Conservation (phyloP, 2,329 filamentous ascomycete genomes). For the Penicillium sp. region DNA sequence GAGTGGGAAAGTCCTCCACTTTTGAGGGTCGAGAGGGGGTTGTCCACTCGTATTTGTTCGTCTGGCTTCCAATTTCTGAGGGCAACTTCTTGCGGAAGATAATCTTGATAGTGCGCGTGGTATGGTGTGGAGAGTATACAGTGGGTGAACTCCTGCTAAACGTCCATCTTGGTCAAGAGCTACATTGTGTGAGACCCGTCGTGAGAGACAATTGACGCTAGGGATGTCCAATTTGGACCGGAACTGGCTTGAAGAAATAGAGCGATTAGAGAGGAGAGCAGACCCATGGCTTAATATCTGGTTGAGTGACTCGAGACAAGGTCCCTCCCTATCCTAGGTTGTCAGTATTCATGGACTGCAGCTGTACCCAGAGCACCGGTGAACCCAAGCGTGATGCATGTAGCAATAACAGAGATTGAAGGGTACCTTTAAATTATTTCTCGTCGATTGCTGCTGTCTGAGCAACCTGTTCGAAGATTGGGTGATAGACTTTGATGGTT, state of each 20-base stretch:
- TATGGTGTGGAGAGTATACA: constrained; percentile 44
- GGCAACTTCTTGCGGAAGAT: constrained; percentile 30
- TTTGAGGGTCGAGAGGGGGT: no score
- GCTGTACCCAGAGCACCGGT: neutral
- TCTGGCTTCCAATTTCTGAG: constrained; percentile 1
- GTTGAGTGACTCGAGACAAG: neutral
- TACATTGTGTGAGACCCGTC: constrained; percentile 17
- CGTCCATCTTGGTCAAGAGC: constrained; percentile 23
- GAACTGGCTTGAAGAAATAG: constrained; percentile 10
- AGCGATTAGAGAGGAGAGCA: neutral
- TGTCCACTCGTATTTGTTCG: neutral
- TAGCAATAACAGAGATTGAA: neutral
- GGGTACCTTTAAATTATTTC: constrained; percentile 5
- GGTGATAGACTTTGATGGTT: constrained; percentile 20
- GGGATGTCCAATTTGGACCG: constrained; percentile 25
- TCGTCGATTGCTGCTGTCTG: constrained; percentile 21
- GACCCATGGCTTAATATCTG: neutral
- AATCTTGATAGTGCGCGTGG: constrained; percentile 35
- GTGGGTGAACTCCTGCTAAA: constrained; percentile 28
- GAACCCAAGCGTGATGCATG: neutral
- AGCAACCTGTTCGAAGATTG: constrained; percentile 24
- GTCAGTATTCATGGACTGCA: neutral
- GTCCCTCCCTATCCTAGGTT: neutral
- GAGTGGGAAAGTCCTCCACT: constrained; percentile 46
- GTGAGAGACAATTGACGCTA: constrained; percentile 24